Evolutionary conservation across 257 asterid genomes (phyloP).

Genomic region (Nicotiana tomentosiformis): DNA sequence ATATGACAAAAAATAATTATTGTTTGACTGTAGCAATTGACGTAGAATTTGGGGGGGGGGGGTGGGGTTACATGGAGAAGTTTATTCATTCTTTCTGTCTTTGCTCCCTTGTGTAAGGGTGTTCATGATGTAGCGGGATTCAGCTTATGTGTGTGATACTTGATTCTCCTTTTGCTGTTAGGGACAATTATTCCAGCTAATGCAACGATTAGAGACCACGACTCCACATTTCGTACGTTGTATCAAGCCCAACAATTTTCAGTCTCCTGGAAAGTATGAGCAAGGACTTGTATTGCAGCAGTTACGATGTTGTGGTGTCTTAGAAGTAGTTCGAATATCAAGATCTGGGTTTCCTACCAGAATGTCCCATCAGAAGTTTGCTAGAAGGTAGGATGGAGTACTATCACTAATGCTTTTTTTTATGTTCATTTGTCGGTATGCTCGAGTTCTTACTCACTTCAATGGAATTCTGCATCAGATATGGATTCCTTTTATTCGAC

Average conservation of each 20-base stretch:
- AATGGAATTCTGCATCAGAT: slow-evolving; percentile 40
- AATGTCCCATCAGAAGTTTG: slow-evolving; percentile 92
- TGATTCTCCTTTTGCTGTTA: slow-evolving; percentile 23
- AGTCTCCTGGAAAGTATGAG: slow-evolving; percentile 76
- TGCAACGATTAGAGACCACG: slow-evolving; percentile 91
- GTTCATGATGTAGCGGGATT: neutral
- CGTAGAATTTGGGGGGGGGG: neutral
- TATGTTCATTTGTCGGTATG: neutral
- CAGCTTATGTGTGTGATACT: neutral
- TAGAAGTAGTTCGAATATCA: slow-evolving; percentile 97
- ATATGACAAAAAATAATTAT: neutral
- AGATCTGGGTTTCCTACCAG: slow-evolving; percentile 97
- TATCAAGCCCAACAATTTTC: slow-evolving; percentile 84
- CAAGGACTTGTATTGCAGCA: slow-evolving; percentile 88
- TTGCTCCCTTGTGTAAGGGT: neutral
- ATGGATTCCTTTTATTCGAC: slow-evolving; percentile 87
- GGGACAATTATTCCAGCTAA: slow-evolving; percentile 87
- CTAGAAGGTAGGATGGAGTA: slow-evolving; percentile 58
- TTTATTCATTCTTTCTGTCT: neutral
- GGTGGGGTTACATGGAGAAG: neutral
- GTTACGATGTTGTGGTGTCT: slow-evolving; percentile 91
- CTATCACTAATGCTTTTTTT: neutral
- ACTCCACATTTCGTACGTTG: slow-evolving; percentile 98
- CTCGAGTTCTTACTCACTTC: neutral
- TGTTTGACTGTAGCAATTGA: neutral